Conservation (phyloP, 805 yeast species). For the Cyberlindnera xylosilytica region DNA sequence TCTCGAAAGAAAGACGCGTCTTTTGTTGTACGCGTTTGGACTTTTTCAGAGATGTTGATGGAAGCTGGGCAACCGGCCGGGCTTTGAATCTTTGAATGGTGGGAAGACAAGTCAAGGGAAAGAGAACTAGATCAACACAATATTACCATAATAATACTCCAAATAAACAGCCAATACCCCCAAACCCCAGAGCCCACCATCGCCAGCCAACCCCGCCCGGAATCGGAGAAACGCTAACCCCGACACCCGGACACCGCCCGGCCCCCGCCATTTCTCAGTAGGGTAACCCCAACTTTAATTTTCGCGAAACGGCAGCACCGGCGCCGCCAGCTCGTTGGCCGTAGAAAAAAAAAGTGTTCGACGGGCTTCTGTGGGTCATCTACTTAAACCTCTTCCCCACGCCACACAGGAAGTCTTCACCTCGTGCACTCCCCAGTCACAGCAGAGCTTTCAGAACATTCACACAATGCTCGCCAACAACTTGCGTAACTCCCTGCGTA, state of each 20-base stretch:
- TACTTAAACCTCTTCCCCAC: not conserved
- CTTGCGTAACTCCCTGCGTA: slow-evolving; percentile 26
- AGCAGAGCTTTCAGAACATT: slow-evolving; percentile 1
- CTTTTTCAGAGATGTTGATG: too few relatives aligned
- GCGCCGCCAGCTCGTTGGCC: not conserved
- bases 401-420: not conserved
- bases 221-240: too few relatives aligned
- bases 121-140: too few relatives aligned
- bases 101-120: too few relatives aligned
- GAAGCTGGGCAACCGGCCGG: too few relatives aligned
- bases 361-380: slow-evolving; percentile 10
- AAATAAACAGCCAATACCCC: too few relatives aligned
- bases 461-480: slow-evolving; percentile 27
- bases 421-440: not conserved
- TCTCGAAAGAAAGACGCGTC: too few relatives aligned
- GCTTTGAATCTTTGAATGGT: too few relatives aligned
- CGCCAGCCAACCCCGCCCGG: too few relatives aligned
- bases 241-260: slow-evolving; percentile 2
- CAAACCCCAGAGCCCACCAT: not conserved
- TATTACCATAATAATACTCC: too few relatives aligned
- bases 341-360: slow-evolving; percentile 14
- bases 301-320: slow-evolving; percentile 4
- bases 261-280: not conserved
- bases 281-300: not conserved
- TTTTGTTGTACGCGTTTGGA: too few relatives aligned